A percentile compares a stretch with the other conserved stretches of the same genome.
Evolutionary conservation across 2,329 filamentous ascomycete species (phyloP).

Genomic region (Sporothrix pseudoabietina): DNA sequence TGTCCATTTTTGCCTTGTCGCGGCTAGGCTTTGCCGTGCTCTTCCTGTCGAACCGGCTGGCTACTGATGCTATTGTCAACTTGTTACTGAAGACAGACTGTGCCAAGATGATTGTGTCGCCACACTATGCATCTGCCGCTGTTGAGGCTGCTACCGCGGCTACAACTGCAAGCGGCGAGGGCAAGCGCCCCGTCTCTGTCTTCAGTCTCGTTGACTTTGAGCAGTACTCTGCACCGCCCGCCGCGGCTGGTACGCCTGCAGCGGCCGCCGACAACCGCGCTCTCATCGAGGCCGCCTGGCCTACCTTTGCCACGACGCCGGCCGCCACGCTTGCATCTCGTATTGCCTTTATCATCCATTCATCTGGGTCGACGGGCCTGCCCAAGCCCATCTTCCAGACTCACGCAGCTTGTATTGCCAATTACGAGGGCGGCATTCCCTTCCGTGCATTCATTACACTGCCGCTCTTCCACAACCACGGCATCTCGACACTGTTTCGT

Average conservation of each 20-base stretch:
- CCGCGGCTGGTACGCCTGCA: neutral
- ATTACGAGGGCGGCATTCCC: constrained; percentile 46
- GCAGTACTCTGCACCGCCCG: neutral
- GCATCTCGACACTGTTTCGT: constrained; percentile 57
- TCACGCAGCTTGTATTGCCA: constrained; percentile 53
- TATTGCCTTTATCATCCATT: constrained; percentile 42
- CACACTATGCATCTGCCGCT: constrained; percentile 6
- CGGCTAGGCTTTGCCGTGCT: constrained; percentile 55
- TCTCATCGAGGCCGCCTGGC: constrained; percentile 36
- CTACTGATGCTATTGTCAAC: constrained; percentile 40
- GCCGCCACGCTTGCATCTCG: constrained; percentile 39
- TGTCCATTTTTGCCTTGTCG: constrained; percentile 56
- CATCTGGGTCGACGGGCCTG: constrained; percentile 58
- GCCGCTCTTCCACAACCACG: constrained; percentile 63
- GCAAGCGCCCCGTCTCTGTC: neutral
- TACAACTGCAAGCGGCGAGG: neutral
- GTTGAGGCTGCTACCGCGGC: neutral
- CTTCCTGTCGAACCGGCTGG: constrained; percentile 44
- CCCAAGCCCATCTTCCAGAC: constrained; percentile 65
- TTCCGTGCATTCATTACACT: constrained; percentile 57
- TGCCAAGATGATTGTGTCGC: constrained; percentile 22
- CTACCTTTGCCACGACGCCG: constrained; percentile 6
- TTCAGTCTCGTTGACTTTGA: constrained; percentile 11
- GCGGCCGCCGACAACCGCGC: constrained; percentile 35
- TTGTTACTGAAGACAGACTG: constrained; percentile 20